Base-by-base conservation (phyloP, 371 early-diverging fungal species). In the Mortierella sp. region DNA sequence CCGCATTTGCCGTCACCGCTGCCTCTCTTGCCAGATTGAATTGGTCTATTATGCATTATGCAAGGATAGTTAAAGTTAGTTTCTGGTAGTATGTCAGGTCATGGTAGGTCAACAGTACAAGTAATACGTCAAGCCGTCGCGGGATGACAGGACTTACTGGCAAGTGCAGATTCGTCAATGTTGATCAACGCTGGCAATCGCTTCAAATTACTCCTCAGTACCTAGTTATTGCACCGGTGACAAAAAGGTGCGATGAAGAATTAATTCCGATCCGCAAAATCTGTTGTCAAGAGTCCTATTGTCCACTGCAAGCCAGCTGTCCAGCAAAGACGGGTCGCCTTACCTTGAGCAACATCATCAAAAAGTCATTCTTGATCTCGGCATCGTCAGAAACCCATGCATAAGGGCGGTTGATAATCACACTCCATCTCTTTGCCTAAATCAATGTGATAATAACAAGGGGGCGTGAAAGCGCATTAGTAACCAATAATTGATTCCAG, bases 331-430 rank as follows among this genome's bases (percentile, higher is more conserved):
- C 14, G 10, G 50, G 44, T 47, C 16, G 26, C 42, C 28, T 3
- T 79, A 81, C 85, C 82, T 86, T 86, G 28, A 86, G 58, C 38
- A 86, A 55, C 87, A 86, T 86, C 87, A 86, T 80, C 76, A 82
- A 54, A 75, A 86, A 86, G 55, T 86, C 87, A 34, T 38, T 82
- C 80, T 86, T 86, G 34, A 82, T 48, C 44, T 86, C 87, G 0
- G 80, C 68, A n/a, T 75, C 73, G 34, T 86, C 87, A 42, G 82
- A 73, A 13, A 86, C 82, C 87, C 87, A 86, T 2, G 80, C 76
- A 63, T 86, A 86, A 2, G 80, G 82, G 3, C 87, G 77, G 54
- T 82, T 86, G 52, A 86, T 86, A 48, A 80, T 63, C 3, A 86
- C 87, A 45, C 78, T 82, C 82, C 80, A 82, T 57, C 80, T 55